Conservation (phyloP, 352 stramenopile species). For the Globisporangium spiculum region DNA sequence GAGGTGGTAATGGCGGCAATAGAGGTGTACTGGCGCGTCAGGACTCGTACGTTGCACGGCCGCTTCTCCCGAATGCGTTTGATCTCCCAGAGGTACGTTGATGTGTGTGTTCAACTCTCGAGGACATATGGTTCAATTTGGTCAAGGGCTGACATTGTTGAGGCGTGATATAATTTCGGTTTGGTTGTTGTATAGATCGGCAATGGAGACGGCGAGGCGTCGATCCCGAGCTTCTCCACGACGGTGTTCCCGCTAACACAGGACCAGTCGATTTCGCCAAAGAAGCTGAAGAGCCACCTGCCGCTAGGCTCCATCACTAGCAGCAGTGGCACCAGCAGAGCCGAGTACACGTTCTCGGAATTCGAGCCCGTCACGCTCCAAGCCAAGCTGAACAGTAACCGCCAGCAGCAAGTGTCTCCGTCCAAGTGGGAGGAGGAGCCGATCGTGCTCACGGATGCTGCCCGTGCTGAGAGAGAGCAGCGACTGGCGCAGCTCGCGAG, state of each 20-base stretch:
- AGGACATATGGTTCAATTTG: neutral
- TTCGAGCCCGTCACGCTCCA: conserved; percentile 12
- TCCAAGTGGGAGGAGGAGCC: conserved; percentile 48
- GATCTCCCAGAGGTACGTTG: conserved; percentile 8
- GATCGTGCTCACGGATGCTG: conserved; percentile 41
- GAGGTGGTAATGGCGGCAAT: neutral
- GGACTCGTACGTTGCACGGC: neutral
- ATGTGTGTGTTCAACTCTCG: neutral
- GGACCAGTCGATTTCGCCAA: neutral
- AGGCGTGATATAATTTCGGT: neutral
- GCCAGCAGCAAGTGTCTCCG: neutral
- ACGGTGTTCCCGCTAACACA: conserved; percentile 2
- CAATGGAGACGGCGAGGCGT: conserved; percentile 6
- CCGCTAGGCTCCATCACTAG: neutral
- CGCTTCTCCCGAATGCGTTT: conserved; percentile 11
- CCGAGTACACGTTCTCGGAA: conserved; percentile 27
- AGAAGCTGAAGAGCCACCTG: neutral
- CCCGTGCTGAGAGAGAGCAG: conserved; percentile 26
- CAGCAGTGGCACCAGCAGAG: neutral
- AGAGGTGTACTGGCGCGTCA: neutral
- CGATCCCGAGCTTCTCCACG: conserved; percentile 16
- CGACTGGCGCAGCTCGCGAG: conserved; percentile 22
- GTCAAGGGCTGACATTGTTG: neutral
- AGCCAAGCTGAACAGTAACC: neutral
- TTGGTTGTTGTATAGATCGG: neutral